A percentile compares a stretch with the other conserved stretches of the same genome.
These are phyloP conservation scores for Candida alai DNA, from an alignment of 805 yeast genomes.

Conservation along the genomic window DNA sequence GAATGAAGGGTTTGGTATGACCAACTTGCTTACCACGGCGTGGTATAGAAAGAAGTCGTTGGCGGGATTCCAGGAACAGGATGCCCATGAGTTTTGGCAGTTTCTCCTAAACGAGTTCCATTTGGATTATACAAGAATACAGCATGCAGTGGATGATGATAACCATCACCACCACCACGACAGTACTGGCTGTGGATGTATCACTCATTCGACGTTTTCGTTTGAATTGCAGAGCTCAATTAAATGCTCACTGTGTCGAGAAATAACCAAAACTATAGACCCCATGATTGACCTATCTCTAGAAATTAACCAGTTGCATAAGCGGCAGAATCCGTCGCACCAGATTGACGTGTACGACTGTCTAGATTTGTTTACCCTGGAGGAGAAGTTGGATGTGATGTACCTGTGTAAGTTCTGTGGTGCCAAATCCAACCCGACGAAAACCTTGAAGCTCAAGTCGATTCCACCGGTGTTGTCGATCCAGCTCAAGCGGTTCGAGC, in stretches of 20 bases:
- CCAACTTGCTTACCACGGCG: constrained; percentile 75
- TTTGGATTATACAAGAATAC: constrained; percentile 22
- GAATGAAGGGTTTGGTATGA: constrained; percentile 74
- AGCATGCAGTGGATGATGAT: constrained; percentile 2
- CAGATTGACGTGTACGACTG: constrained; percentile 52
- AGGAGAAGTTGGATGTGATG: constrained; percentile 71
- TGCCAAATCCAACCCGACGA: constrained; percentile 57
- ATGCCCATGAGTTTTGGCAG: constrained; percentile 98
- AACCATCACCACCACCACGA: constrained; percentile 1
- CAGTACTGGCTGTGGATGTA: constrained; percentile 56
- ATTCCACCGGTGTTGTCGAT: constrained; percentile 77
- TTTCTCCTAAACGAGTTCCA: constrained; percentile 85
- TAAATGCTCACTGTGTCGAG: constrained; percentile 64
- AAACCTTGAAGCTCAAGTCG: constrained; percentile 63
- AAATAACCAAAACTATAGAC: constrained; percentile 68
- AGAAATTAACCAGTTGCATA: constrained; percentile 47
- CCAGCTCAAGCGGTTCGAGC: constrained; percentile 80
- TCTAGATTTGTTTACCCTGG: constrained; percentile 69
- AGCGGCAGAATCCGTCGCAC: constrained; percentile 24
- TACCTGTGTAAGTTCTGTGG: constrained; percentile 70
- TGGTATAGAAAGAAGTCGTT: constrained; percentile 82
- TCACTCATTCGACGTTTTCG: constrained; percentile 77
- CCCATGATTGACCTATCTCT: constrained; percentile 88
- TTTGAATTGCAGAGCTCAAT: constrained; percentile 82
- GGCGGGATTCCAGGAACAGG: constrained; percentile 97